These are phyloP conservation scores for Sporothrix euskadiensis DNA, from an alignment of 2,329 filamentous ascomycete genomes.

Conservation along the genomic window DNA sequence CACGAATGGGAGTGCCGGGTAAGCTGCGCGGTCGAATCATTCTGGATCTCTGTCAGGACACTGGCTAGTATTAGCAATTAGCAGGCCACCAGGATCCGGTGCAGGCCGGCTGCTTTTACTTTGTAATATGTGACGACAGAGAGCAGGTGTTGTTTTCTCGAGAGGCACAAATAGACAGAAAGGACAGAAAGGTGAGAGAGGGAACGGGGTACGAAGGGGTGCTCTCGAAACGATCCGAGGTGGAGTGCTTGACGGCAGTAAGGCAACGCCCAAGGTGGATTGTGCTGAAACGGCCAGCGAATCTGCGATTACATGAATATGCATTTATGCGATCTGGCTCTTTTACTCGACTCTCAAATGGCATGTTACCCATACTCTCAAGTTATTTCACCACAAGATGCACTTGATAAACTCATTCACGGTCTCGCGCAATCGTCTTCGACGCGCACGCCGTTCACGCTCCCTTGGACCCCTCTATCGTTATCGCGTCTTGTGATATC, in stretches of 20 bases:
- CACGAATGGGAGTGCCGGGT: not conserved
- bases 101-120: not conserved
- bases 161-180: not conserved
- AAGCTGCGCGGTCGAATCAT: not conserved
- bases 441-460: not conserved
- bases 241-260: not conserved
- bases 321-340: not conserved
- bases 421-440: not conserved
- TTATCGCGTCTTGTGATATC: constrained; percentile 5
- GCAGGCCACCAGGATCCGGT: not conserved
- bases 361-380: not conserved
- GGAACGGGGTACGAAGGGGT: not conserved
- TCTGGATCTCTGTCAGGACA: not conserved
- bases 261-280: not conserved
- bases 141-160: not conserved
- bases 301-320: not conserved
- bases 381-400: not conserved
- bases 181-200: not conserved
- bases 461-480: constrained; percentile 1
- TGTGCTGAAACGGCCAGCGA: not conserved
- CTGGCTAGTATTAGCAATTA: not conserved
- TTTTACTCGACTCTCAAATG: not conserved
- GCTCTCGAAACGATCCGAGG: not conserved
- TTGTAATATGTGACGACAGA: constrained; percentile 5
- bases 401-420: not conserved